Base-by-base conservation (phyloP, 148 eudicot genomes). In the Fallopia convolvulus region DNA sequence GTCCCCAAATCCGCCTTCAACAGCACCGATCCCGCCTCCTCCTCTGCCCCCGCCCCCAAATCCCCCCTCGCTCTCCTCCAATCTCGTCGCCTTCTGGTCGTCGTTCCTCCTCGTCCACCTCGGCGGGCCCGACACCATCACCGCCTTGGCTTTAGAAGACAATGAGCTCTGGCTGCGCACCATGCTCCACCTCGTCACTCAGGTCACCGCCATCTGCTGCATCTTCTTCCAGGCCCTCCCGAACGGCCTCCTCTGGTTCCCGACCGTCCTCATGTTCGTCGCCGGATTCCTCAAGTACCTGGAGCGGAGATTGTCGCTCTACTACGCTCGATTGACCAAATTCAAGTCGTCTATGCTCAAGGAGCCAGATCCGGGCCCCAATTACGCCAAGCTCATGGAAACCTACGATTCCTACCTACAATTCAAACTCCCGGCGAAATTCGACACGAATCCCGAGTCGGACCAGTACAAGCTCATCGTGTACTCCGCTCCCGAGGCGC, bases 331-430 rank as follows among this genome's bases (percentile, higher is more conserved):
- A 46, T 47, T 72, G 10, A 42, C 75, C 14, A 63, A 74, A n/a
- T 84, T 80, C 79, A 52, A 79, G 40, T 15, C 74, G 4, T 82
- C 88, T 30, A 75, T 86, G 75, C 84, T 84, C 46, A 79, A 77
- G 42, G 78, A 80, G 3, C 86, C 85, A 0, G 87, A 87, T 36
- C 87, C 88, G 0, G 85, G 86, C 20, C 83, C 88, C 7, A 83
- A 85, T 74, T 87, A 85, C 40, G 86, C 86, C 30, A 80, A 75
- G 82, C 83, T 86, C 74, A 79, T 88, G 86, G 85, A 83, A 48
- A 76, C 84, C 49, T 86, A 52, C 80, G 61, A 40, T 26, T 85
- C 85, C 52, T 86, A 79, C 74, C 63, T 61, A 74, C 75, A 72
- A 0, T 86, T 80, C 8, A 79, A 68, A 3, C 88, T 85, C 32